Evolutionary conservation across 805 yeast species (phyloP).

Genomic region (Priceomyces melissophilus): DNA sequence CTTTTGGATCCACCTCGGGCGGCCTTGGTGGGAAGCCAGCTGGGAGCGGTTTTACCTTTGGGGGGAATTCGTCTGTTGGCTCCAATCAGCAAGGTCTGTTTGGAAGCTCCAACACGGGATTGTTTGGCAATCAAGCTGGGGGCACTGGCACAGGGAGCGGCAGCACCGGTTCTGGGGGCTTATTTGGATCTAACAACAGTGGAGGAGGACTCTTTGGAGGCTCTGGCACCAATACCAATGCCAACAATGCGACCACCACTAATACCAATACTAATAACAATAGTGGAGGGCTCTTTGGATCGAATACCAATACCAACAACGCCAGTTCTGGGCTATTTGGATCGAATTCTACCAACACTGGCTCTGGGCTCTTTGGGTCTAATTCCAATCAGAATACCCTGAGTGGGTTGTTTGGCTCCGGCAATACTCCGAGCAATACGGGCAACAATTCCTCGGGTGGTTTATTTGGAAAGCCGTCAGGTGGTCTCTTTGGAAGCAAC

Average conservation of each 20-base stretch:
- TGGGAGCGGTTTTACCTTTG: too few relatives aligned
- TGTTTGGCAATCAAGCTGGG: constrained; percentile 8
- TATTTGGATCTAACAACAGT: constrained; percentile 6
- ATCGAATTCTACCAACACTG: constrained; percentile 9
- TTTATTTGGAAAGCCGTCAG: constrained; percentile 6
- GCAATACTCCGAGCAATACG: constrained; percentile 7
- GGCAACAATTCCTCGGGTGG: too few relatives aligned
- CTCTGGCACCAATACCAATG: constrained; percentile 3
- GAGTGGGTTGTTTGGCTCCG: constrained; percentile 13
- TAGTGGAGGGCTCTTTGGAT: constrained; percentile 13
- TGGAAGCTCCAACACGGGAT: constrained; percentile 3
- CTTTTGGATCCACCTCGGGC: too few relatives aligned
- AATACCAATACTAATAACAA: neutral
- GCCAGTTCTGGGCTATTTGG: constrained; percentile 7
- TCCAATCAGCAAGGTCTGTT: constrained; percentile 6
- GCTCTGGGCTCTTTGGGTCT: constrained; percentile 6
- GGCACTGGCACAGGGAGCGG: constrained; percentile 4
- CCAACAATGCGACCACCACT: constrained; percentile 3
- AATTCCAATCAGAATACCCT: too few relatives aligned
- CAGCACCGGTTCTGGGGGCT: constrained; percentile 4
- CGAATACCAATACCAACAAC: constrained; percentile 2
- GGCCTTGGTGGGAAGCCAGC: too few relatives aligned
- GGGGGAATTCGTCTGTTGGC: too few relatives aligned
- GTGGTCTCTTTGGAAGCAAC: constrained; percentile 16
- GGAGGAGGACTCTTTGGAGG: constrained; percentile 6